These are phyloP conservation scores for Fusarium nanum DNA, from an alignment of 2,329 filamentous ascomycete species.

Conservation along the genomic window DNA sequence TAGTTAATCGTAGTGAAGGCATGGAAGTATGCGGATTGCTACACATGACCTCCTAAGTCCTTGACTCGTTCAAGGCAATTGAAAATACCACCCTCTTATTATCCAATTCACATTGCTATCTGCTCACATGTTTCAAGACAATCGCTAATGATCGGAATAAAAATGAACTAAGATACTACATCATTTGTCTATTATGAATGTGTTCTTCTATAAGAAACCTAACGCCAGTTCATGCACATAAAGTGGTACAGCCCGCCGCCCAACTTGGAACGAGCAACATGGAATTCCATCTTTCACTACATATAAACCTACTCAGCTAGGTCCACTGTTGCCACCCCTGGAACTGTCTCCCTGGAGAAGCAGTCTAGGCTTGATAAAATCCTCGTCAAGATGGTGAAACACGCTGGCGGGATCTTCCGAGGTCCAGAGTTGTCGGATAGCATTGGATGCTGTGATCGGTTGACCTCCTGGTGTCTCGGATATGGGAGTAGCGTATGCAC, in stretches of 20 bases:
- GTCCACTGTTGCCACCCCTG: slow-evolving; percentile 45
- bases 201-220: slow-evolving; percentile 37
- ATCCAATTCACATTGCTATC: slow-evolving; percentile 1
- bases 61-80: slow-evolving; percentile 31
- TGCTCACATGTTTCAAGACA: neutral
- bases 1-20: slow-evolving; percentile 40
- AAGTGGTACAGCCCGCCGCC: slow-evolving; percentile 31
- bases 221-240: slow-evolving; percentile 47
- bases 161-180: slow-evolving; percentile 5
- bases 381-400: slow-evolving; percentile 93
- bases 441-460: slow-evolving; percentile 76
- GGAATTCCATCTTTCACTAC: slow-evolving; percentile 9
- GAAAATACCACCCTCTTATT: slow-evolving; percentile 21
- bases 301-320: slow-evolving; percentile 30
- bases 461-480: slow-evolving; percentile 48
- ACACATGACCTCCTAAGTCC: slow-evolving; percentile 20
- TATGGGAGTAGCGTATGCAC: slow-evolving; percentile 48
- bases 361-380: slow-evolving; percentile 92
- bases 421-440: slow-evolving; percentile 83
- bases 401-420: slow-evolving; percentile 89
- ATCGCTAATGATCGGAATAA: neutral
- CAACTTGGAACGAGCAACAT: neutral
- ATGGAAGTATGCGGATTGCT: slow-evolving; percentile 11
- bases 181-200: slow-evolving; percentile 34
- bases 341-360: slow-evolving; percentile 76